Conservation (phyloP, 2,329 filamentous ascomycete genomes). For the Monilinia fructicola region DNA sequence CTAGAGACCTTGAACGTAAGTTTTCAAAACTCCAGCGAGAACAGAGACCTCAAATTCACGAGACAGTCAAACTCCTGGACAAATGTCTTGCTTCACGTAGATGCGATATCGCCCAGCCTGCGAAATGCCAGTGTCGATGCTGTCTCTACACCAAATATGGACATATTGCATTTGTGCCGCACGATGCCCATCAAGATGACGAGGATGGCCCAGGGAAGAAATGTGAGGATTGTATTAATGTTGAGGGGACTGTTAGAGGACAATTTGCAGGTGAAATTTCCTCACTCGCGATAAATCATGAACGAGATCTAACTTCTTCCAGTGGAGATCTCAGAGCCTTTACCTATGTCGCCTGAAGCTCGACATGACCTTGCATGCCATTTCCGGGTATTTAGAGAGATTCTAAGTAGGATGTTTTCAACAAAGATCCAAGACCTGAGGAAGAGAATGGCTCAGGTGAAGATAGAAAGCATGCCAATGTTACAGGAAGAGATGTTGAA, state of each 20-base stretch:
- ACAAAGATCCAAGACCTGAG: not conserved
- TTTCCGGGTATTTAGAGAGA: slow-evolving; percentile 3
- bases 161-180: not conserved
- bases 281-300: too few species aligned
- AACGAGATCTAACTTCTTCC: not conserved
- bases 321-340: slow-evolving; percentile 3
- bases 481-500: not conserved
- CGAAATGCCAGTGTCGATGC: not conserved
- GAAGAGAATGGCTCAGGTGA: not conserved
- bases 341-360: not conserved
- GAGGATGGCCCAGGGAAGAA: not conserved
- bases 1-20: slow-evolving; percentile 9
- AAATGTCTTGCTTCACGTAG: not conserved
- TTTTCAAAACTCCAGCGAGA: too few species aligned
- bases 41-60: not conserved
- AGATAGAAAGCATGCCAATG: not conserved
- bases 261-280: not conserved
- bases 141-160: slow-evolving; percentile 1
- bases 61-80: not conserved
- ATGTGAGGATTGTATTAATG: not conserved
- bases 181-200: not conserved
- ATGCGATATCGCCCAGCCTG: slow-evolving; percentile 11
- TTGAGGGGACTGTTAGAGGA: slow-evolving; percentile 5
- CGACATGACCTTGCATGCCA: not conserved
- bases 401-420: slow-evolving; percentile 1